phyloP scores from a whole-genome alignment of 306 rosid genomes.

The Adenanthera pavonina region DNA sequence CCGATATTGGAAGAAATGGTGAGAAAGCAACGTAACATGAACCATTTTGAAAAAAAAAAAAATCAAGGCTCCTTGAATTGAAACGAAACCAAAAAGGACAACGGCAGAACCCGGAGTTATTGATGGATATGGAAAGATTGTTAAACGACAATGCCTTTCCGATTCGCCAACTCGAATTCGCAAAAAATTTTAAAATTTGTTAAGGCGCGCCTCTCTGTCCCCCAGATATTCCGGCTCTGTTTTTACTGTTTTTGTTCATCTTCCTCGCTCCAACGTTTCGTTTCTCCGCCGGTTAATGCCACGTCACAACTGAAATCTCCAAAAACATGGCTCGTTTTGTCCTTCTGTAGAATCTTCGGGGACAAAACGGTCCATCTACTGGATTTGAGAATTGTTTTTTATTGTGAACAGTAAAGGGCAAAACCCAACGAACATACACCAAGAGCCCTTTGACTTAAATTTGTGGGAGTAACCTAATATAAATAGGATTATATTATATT shows the following conservation, averaged over 20 bases:
- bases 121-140: neutral
- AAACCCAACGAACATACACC: too few species aligned
- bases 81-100: neutral
- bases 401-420: too few species aligned
- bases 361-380: neutral
- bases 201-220: slow-evolving; percentile 44
- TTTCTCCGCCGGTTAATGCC: slow-evolving; percentile 32
- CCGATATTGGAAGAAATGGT: slow-evolving; percentile 42
- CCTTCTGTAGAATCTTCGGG: neutral
- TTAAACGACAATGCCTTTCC: slow-evolving; percentile 31
- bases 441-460: too few species aligned
- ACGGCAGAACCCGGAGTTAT: neutral
- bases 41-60: slow-evolving; percentile 14
- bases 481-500: too few species aligned
- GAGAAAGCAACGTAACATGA: slow-evolving; percentile 20
- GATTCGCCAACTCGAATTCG: neutral
- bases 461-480: too few species aligned
- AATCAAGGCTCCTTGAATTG: slow-evolving; percentile 27
- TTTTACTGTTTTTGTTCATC: neutral
- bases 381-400: neutral
- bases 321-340: slow-evolving; percentile 45
- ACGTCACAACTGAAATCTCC: slow-evolving; percentile 46
- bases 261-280: slow-evolving; percentile 32
- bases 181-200: slow-evolving; percentile 17
- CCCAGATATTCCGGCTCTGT: neutral